Evolutionary conservation across 2,329 filamentous ascomycete species (phyloP), one percentile per base, ranked within the genome.

Genomic region (Aureobasidium subglaciale): DNA sequence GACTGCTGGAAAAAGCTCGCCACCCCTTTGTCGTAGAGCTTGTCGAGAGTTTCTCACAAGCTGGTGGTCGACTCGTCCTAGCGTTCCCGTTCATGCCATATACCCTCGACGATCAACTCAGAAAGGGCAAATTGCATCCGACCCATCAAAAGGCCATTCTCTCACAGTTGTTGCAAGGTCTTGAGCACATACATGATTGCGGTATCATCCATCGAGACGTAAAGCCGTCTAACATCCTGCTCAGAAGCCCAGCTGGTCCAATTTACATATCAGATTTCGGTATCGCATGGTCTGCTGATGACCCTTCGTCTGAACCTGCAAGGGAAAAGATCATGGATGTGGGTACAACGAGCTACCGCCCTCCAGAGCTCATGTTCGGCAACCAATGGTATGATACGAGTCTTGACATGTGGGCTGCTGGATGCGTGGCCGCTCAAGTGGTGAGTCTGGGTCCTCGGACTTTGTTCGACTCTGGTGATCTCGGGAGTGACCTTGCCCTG

Each of bases 201-300:
- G 86, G 83, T 7, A 90, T 99, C 57, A 86, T 99, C 55, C 93
- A 99, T 68, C 85, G 93, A 56, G 93, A 99, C 66, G 75, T 99
- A 67, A 99, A 99, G 66, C 93, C 93, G 0, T 90, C 90, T 0
- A 95, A 96, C 53, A 79, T 99, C 32, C 63, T 70, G 4, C 60
- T 70, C 9, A 41, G 60, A 4, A 61, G 62, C 13, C 57, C 63
- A 4, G 52, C 49, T 24, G 90, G 90, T 6, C 92, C 89, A 4
- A 88, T 88, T 3, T 87, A 85, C 62, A 78, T 99, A 2, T 84
- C 89, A 32, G 93, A 99, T 69, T 97, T 99, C 72, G 92, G 93
- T 49, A 60, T 58, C 15, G 59, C 59, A 16, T 60, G 58, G 90
- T 83, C 86, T 61, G 81, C 86, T 2, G 69, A 77, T 10, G 25